phyloP scores from a whole-genome alignment of 2,329 filamentous ascomycete genomes.

The Dactylonectria estremocensis region DNA sequence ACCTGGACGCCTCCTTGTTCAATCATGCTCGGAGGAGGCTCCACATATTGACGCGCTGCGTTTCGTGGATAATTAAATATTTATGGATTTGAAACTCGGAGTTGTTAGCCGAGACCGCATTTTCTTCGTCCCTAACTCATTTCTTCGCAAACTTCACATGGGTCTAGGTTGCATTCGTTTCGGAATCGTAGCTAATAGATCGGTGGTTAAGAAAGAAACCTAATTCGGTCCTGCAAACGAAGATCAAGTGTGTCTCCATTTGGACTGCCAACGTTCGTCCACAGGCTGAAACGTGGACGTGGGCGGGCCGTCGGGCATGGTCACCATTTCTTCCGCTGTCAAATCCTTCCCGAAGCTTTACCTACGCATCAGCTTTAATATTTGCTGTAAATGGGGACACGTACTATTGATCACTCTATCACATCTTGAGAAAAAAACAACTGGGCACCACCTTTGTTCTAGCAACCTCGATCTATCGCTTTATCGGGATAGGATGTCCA shows the following conservation, averaged over 20 bases:
- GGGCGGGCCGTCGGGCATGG: no score
- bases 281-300: background rate
- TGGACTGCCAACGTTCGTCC: background rate
- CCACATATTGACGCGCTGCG: background rate
- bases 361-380: no score
- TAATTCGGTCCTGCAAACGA: background rate
- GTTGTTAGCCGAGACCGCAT: background rate
- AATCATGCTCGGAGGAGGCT: background rate
- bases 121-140: constrained; percentile 2
- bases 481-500: no score
- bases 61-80: background rate
- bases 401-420: no score
- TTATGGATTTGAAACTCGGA: background rate
- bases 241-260: background rate
- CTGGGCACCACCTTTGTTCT: no score
- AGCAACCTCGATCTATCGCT: no score
- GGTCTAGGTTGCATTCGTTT: background rate
- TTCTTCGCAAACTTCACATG: background rate
- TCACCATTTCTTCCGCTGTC: no score
- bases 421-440: no score
- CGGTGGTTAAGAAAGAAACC: background rate
- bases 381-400: no score
- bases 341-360: no score
- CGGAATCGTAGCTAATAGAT: background rate
- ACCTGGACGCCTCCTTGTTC: no score